These are phyloP conservation scores for Salix arbutifolia DNA, from an alignment of 345 rosid species.

Conservation along the genomic window DNA sequence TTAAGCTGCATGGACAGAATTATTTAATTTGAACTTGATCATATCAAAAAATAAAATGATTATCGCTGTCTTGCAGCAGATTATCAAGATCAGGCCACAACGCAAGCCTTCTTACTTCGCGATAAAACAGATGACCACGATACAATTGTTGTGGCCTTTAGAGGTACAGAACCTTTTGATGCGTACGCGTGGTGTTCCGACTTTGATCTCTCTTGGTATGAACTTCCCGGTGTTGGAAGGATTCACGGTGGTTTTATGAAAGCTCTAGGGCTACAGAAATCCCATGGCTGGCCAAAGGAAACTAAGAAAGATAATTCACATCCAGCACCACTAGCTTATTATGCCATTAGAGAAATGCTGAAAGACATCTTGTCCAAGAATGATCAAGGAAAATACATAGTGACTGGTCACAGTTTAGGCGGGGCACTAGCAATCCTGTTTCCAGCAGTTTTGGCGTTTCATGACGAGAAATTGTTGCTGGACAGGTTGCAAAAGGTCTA, in stretches of 20 bases:
- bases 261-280: constrained; percentile 65
- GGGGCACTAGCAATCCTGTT: constrained; percentile 76
- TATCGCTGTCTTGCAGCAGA: constrained; percentile 23
- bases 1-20: too few species aligned
- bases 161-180: constrained; percentile 64
- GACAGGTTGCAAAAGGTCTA: constrained; percentile 55
- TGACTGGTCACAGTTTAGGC: constrained; percentile 76
- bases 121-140: constrained; percentile 34
- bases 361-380: constrained; percentile 29
- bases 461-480: constrained; percentile 48
- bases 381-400: constrained; percentile 30
- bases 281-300: constrained; percentile 53
- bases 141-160: constrained; percentile 54
- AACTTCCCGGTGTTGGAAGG: constrained; percentile 50
- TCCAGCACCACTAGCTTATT: constrained; percentile 45
- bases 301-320: constrained; percentile 12
- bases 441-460: constrained; percentile 43
- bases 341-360: constrained; percentile 48
- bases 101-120: constrained; percentile 50
- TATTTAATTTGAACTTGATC: too few species aligned
- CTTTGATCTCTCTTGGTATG: constrained; percentile 72
- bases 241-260: constrained; percentile 79
- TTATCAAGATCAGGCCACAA: constrained; percentile 52
- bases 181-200: constrained; percentile 70
- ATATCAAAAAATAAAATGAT: too few species aligned